phyloP scores from a whole-genome alignment of 208 protist species.

The Porcisia deanei region DNA sequence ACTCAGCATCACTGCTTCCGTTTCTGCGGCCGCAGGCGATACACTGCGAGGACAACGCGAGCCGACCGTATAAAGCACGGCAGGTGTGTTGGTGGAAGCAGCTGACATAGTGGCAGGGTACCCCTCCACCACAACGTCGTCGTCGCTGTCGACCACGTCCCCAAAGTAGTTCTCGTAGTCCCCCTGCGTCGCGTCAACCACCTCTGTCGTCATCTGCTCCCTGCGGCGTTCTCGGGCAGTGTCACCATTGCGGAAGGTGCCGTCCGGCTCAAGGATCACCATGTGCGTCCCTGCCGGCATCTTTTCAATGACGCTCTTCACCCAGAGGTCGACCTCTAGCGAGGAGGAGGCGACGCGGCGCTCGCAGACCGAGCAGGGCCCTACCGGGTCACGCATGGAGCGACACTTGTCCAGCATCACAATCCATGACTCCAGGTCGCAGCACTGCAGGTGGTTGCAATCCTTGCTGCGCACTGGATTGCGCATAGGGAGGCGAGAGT shows the following conservation, averaged over 20 bases:
- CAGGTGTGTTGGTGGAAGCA: not conserved
- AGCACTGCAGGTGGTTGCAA: slow-evolving; percentile 90
- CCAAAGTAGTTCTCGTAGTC: slow-evolving; percentile 61
- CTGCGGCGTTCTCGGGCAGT: slow-evolving; percentile 55
- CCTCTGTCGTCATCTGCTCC: slow-evolving; percentile 62
- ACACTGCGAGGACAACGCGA: slow-evolving; percentile 12
- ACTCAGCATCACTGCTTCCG: not conserved
- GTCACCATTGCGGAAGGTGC: slow-evolving; percentile 78
- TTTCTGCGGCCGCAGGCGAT: slow-evolving; percentile 1
- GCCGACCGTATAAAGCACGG: slow-evolving; percentile 5
- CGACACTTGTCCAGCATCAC: slow-evolving; percentile 75
- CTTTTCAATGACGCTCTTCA: slow-evolving; percentile 64
- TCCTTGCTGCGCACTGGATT: slow-evolving; percentile 72
- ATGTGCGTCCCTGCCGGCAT: slow-evolving; percentile 83
- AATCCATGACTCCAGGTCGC: slow-evolving; percentile 89
- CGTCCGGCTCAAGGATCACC: slow-evolving; percentile 75
- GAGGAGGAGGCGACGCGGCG: slow-evolving; percentile 71
- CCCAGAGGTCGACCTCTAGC: slow-evolving; percentile 86
- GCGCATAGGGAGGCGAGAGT: slow-evolving; percentile 69
- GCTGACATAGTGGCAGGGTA: not conserved
- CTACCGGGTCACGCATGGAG: slow-evolving; percentile 82
- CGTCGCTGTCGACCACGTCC: slow-evolving; percentile 46
- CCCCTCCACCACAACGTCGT: slow-evolving; percentile 28
- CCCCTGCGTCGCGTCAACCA: slow-evolving; percentile 62
- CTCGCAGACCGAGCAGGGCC: slow-evolving; percentile 87